phyloP scores from a whole-genome alignment of 768 basidiomycete species.

The Amanita rimosa region DNA sequence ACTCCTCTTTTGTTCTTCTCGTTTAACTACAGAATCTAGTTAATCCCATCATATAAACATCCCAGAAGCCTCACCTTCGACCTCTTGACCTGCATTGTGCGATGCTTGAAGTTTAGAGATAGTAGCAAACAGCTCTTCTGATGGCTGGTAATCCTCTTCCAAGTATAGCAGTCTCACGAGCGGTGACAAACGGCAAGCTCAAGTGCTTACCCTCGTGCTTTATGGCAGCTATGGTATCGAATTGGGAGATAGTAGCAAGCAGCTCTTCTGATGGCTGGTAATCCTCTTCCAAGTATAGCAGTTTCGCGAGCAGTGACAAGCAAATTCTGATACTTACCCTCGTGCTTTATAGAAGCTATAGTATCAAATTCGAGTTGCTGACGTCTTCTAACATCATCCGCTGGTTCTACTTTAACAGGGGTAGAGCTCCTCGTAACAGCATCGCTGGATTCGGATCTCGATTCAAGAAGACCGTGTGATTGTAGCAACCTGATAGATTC shows the following conservation, averaged over 20 bases:
- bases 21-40: neutral
- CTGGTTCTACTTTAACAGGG: neutral
- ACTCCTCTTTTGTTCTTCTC: neutral
- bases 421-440: neutral
- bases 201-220: neutral
- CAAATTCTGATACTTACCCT: neutral
- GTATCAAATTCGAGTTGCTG: neutral
- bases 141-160: constrained; percentile 2
- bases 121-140: neutral
- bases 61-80: neutral
- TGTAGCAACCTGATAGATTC: neutral
- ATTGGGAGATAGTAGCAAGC: neutral
- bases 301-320: neutral
- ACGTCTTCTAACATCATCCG: neutral
- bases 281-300: neutral
- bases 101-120: neutral
- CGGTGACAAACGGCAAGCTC: neutral
- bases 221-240: neutral
- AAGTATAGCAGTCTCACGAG: neutral
- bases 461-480: neutral
- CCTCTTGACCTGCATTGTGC: neutral
- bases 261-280: constrained; percentile 1
- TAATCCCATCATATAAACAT: neutral
- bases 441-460: neutral
- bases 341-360: neutral